Base-by-base conservation (phyloP, 495 filamentous ascomycete genomes). In the Hypoxylon intermedium region DNA sequence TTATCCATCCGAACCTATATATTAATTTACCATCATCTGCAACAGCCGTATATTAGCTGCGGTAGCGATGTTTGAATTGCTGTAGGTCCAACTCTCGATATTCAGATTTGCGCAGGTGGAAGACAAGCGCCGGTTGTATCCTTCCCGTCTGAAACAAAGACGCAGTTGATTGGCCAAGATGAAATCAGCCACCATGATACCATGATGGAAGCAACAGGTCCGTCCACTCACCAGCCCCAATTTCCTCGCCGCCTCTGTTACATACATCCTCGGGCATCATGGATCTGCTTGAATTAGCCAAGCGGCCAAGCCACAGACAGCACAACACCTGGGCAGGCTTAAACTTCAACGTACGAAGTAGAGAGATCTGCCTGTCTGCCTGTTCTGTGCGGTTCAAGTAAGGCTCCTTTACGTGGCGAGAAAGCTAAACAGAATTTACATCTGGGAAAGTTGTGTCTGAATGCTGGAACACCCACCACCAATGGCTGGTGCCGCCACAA, bases 111-210 rank as follows among this genome's bases (percentile, higher is more conserved):
- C 5, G 11, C 15, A 11, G 6, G 9, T 37, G 34, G 19, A 28
- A 58, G 43, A 45, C 21, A 54, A 57, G 45, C 52, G 52, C 52
- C 52, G 59, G 52, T 34, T 63, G 52, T 63, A 56, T 49, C 16
- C 24, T 53, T 30, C 46, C 38, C 43, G 46, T 49, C 40, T 51
- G 40, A 21, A 16, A 26, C 18, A 21, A 41, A 15, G 18, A 43
- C 33, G 31, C 33, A 19, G 52, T 63, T 56, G 52, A 57, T 63
- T 56, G 52, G 59, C 40, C 44, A 26, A 56, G 23, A 57, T 38
- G n/a, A 42, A 63, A 56, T 47, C 45, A 55, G 23, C 52, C 59
- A 57, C 45, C 46, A 38, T 19, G 30, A 30, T 50, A 57, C 45
- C 46, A 38, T 19, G 30, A 30, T 50, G 33, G 40, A 52, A 52